These are phyloP conservation scores for Sarcomyxa edulis DNA, from an alignment of 768 basidiomycete genomes.

Conservation along the genomic window DNA sequence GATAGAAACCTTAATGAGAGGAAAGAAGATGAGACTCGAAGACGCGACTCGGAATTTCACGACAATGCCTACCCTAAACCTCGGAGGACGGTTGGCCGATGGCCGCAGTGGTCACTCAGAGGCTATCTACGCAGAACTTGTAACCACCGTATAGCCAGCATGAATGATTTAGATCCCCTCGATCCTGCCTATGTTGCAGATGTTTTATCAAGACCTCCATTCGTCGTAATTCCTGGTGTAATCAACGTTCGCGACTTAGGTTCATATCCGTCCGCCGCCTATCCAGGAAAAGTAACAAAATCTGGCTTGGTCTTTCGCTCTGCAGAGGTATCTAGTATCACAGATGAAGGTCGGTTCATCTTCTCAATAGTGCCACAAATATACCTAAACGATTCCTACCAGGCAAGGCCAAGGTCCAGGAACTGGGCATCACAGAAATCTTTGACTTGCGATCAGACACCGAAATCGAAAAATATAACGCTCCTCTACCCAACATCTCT, in stretches of 20 bases:
- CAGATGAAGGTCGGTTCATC: slow-evolving; percentile 50
- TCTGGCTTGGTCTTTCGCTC: slow-evolving; percentile 58
- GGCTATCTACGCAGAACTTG: no score
- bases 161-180: slow-evolving; percentile 55
- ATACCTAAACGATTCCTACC: background rate
- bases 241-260: slow-evolving; percentile 75
- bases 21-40: slow-evolving; percentile 21
- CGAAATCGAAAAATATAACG: slow-evolving; percentile 70
- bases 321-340: slow-evolving; percentile 69
- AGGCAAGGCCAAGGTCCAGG: slow-evolving; percentile 56
- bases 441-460: slow-evolving; percentile 80
- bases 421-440: slow-evolving; percentile 60
- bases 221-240: slow-evolving; percentile 66
- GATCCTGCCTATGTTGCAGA: slow-evolving; percentile 62
- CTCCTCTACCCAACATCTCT: slow-evolving; percentile 58
- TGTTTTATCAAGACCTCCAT: slow-evolving; percentile 63
- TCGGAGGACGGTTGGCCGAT: background rate
- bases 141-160: slow-evolving; percentile 9
- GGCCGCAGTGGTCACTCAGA: no score
- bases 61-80: slow-evolving; percentile 12
- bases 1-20: slow-evolving; percentile 25
- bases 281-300: slow-evolving; percentile 48
- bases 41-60: slow-evolving; percentile 10
- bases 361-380: no score
- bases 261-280: slow-evolving; percentile 42